These are phyloP conservation scores for Citrus sp. DNA, from an alignment of 345 rosid species.

Conservation along the genomic window DNA sequence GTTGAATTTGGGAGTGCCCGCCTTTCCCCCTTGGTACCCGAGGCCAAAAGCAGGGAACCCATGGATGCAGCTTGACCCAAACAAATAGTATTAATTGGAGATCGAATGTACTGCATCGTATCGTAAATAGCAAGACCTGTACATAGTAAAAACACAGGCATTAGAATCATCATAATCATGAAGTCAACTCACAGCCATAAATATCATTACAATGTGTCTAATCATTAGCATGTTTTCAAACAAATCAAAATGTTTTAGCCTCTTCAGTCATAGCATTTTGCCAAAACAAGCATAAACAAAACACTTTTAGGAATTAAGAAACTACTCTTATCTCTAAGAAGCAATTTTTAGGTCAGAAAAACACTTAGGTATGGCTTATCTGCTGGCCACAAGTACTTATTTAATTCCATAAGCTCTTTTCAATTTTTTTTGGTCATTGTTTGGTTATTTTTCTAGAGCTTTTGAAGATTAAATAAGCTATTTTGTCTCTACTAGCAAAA, in stretches of 20 bases:
- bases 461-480: too few relatives aligned
- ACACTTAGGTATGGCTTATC: neutral
- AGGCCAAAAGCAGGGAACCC: slow-evolving; percentile 96
- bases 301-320: neutral
- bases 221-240: neutral
- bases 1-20: slow-evolving; percentile 90
- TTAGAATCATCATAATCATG: neutral
- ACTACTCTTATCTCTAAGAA: neutral
- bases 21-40: slow-evolving; percentile 91
- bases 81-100: slow-evolving; percentile 88
- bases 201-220: neutral
- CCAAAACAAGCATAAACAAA: neutral
- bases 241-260: neutral
- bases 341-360: neutral
- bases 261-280: neutral
- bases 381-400: too few relatives aligned
- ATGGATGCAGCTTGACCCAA: slow-evolving; percentile 99
- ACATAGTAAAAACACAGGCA: slow-evolving; percentile 1
- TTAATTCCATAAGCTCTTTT: too few relatives aligned
- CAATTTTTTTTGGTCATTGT: too few relatives aligned
- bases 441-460: too few relatives aligned
- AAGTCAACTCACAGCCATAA: neutral
- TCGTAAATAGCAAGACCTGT: slow-evolving; percentile 97
- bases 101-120: slow-evolving; percentile 92
- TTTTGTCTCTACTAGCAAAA: too few relatives aligned